Evolutionary conservation across 192 early-diverging fungal species (phyloP), one percentile per base, ranked within the genome.

Genomic region (Geranomyces michiganensis): DNA sequence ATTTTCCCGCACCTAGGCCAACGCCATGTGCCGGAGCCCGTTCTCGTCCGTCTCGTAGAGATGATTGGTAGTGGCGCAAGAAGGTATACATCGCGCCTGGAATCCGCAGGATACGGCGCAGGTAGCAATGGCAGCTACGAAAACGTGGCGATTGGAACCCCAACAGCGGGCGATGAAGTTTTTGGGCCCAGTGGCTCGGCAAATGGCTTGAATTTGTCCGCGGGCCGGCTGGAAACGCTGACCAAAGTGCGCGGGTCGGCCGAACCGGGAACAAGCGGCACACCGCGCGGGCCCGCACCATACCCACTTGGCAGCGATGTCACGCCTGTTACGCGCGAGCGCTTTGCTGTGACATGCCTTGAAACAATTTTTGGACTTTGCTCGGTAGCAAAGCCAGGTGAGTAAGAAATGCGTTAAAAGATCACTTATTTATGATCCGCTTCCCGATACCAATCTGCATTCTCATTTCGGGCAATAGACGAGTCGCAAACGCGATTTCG

Each of bases 1-100:
- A 82, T 92, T 17, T 75, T 91, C 19, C 71, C 85, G n/a, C 80
- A 90, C 70, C 79, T 94, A 62, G 91, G 91, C 6, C 79, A 84
- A 64, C 70, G 78, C 15, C 84, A 89, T 24, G 89, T 91, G 1
- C 79, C 89, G 14, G 79, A 83, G 26, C 82, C 80, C 17, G 66
- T 90, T 0, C 65, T 92, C 36, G 55, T 65, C 1, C 79, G 88
- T 8, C 55, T 90, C 22, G 73, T 90, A 0, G 72, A 85, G 58
- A 82, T 90, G 26, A 82, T 92, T 1, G 74, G 82, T 26, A 77
- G 80, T 33, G 90, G 82, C 33, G 85, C 75, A 47, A 71, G 71
- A 63, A 65, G 74, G 17, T 88, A 86, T 29, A 76, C 63, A 29
- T 65, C 74, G 15, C 76, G 62, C 48, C 70, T 72, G n/a, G 72